Conservation (phyloP, 805 yeast genomes). For the Candida verbasci region DNA sequence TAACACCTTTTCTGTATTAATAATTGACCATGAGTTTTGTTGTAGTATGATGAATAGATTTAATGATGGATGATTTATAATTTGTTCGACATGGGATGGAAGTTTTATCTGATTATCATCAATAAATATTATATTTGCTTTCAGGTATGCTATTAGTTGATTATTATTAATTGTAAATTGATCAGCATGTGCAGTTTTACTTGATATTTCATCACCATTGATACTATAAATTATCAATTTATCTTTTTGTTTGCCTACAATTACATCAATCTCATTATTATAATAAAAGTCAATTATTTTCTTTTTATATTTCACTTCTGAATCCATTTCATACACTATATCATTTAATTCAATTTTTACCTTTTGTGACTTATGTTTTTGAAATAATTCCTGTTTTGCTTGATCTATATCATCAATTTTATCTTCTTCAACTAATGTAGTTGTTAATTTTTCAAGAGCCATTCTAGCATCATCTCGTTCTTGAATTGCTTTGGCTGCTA, state of each 20-base stretch:
- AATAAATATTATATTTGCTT: background rate
- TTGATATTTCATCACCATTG: slow-evolving; percentile 1
- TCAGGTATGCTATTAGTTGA: background rate
- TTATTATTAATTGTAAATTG: background rate
- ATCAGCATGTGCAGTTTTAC: background rate
- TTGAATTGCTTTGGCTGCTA: slow-evolving; percentile 67
- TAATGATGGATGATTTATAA: slow-evolving; percentile 32
- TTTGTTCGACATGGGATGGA: slow-evolving; percentile 3
- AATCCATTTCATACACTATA: background rate
- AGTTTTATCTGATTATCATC: background rate
- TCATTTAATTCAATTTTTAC: slow-evolving; percentile 12
- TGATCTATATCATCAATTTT: slow-evolving; percentile 5
- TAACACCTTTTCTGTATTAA: slow-evolving; percentile 8
- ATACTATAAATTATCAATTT: slow-evolving; percentile 2
- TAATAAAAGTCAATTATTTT: background rate
- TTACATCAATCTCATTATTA: slow-evolving; percentile 3
- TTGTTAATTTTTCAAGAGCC: slow-evolving; percentile 58
- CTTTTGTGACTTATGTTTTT: slow-evolving; percentile 32
- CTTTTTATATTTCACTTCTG: background rate
- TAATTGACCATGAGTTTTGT: slow-evolving; percentile 16
- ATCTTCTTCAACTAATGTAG: slow-evolving; percentile 23
- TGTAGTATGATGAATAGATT: slow-evolving; percentile 25
- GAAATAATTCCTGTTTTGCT: slow-evolving; percentile 32
- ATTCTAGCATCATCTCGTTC: slow-evolving; percentile 71
- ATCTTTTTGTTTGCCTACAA: slow-evolving; percentile 1